Base-by-base conservation (phyloP, 257 asterid genomes). In the Hygrophila difformis region DNA sequence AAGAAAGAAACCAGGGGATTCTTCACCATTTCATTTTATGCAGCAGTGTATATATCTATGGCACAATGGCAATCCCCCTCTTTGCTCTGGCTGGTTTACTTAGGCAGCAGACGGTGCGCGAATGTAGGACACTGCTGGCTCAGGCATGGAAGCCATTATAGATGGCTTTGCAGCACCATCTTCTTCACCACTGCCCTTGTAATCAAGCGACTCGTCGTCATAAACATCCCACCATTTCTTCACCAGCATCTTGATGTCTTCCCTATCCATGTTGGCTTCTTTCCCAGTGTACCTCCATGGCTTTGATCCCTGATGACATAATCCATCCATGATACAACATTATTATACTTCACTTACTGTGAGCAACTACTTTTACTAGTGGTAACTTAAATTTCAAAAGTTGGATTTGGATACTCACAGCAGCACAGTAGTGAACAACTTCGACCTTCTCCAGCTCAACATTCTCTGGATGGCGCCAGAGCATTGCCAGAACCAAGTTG, bases 371-470 rank as follows among this genome's bases (percentile, higher is more conserved):
- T n/a, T n/a, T n/a, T n/a, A n/a, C n/a, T n/a, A n/a, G n/a, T n/a
- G n/a, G n/a, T n/a, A n/a, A n/a, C n/a, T n/a, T 12, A 20, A 6
- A 0, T 7, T 24, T 24, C 5, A 24, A 24, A 2, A 13, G 3
- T 7, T 42, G 3, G 28, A 24, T 0, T 6, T 3, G 4, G 8
- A 34, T 34, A 24, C 75, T 56, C 67, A 75, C 91, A 19, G 75
- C 91, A 50, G 82, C 82, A 20, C 91, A 79, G 51, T 79, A 79
- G 73, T 79, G 91, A 17, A 79, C 85, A 44, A 77, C 93, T 69
- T 77, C 69, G 33, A 55, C 63, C 17, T 75, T 55, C 0, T 72
- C 87, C 1, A 74, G 72, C 13, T 77, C 70, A 0, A 81, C 73
- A 1, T 77, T 77, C 58, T 81, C 87, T 0, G 93, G 84, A 52